Conservation (phyloP, 441 rosid genomes). For the Euphorbia corollata region DNA sequence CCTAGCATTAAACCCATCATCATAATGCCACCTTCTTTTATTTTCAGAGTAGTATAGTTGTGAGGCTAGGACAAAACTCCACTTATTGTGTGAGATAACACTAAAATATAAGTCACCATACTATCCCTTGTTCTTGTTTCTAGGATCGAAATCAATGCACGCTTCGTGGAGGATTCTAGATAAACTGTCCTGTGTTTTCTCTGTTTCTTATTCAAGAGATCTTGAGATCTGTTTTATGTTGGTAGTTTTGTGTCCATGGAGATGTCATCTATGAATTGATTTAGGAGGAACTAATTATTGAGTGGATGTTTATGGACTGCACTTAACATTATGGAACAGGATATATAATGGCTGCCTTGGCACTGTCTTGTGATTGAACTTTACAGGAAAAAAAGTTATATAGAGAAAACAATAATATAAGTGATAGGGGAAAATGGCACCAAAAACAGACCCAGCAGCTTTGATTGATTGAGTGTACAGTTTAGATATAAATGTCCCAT, state of each 20-base stretch:
- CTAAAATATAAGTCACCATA: too few species aligned
- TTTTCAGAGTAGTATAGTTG: constrained; percentile 4
- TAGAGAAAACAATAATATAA: neutral
- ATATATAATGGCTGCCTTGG: neutral
- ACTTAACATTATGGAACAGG: neutral
- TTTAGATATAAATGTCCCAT: constrained; percentile 6
- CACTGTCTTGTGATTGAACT: neutral
- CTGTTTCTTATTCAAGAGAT: neutral
- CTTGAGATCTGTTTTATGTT: neutral
- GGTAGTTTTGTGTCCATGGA: neutral
- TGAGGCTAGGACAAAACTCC: neutral
- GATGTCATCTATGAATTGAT: neutral
- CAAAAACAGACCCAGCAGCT: neutral
- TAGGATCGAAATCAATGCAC: too few species aligned
- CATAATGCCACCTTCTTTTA: neutral
- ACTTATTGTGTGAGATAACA: too few species aligned
- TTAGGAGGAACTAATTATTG: neutral
- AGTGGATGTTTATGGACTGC: neutral
- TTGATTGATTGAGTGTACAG: constrained; percentile 1
- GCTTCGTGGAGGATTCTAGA: too few species aligned
- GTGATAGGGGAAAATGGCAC: constrained; percentile 8
- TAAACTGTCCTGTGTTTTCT: too few species aligned
- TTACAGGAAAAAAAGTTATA: neutral
- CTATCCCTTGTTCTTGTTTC: too few species aligned
- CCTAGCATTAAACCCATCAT: neutral